Base-by-base conservation (phyloP, 2,329 filamentous ascomycete genomes). In the Pseudocercospora vitis region DNA sequence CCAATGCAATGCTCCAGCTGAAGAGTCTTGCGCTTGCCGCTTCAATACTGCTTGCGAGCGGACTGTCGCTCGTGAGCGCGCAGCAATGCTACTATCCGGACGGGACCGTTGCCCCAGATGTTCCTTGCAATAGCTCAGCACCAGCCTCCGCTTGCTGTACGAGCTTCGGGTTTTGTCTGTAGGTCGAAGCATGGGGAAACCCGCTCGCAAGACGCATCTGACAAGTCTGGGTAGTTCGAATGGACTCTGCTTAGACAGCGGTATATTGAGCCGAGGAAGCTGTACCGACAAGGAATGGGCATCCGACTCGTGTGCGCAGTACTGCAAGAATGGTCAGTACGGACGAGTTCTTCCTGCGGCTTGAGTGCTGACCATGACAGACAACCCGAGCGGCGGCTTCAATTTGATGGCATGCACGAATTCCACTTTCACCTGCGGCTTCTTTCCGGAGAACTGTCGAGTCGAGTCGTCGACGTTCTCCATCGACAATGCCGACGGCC, bases 81-180 rank as follows among this genome's bases (percentile, higher is more conserved):
- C 63, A 65, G 50, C 53, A 57, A 3, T 69, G 66, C 58, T 69
- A 66, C 45, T 68, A 62, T 33, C 65, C 66, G 1, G 64, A 67
- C 45, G 63, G 63, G 24, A 46, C 56, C 5, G 29, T 52, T 11
- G 65, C 66, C 12, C 56, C 46, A 14, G 60, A 68, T 50, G 50
- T 60, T 7, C 53, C 62, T 12, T 68, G 64, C 52, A 50, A 39
- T 19, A 39, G 35, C 35, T 39, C 35, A 19, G 35, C 35, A 11
- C 35, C 35, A 9, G 35, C 19, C n/a, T 39, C 35, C 11, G 35
- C 35, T 14, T 39, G 35, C 35, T 39, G 35, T 11, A 39, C 35
- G 9, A 39, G 35, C 18, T 39, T 39, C 18, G 35, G 35, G 4
- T 39, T 39, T 18, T 39, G 35, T 39, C 35, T 39, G 35, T 39